phyloP scores from a whole-genome alignment of 2,329 filamentous ascomycete species.

The Rugonectria rugulosa region DNA sequence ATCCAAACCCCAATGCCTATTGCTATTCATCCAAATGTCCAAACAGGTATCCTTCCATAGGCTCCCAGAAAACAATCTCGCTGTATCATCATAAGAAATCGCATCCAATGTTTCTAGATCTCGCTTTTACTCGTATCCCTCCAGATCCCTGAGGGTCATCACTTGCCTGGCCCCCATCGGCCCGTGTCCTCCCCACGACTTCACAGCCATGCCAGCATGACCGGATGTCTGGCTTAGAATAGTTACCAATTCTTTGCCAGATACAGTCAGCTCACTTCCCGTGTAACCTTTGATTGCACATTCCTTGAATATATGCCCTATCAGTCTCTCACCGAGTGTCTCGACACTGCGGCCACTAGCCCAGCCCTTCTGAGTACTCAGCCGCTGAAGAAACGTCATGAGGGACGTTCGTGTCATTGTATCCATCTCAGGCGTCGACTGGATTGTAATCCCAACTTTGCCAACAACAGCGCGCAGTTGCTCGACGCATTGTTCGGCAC shows the following conservation, averaged over 20 bases:
- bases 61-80: slow-evolving; percentile 14
- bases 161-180: slow-evolving; percentile 43
- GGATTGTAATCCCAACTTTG: slow-evolving; percentile 41
- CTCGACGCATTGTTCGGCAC: slow-evolving; percentile 52
- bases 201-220: slow-evolving; percentile 34
- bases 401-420: slow-evolving; percentile 37
- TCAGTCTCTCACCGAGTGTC: slow-evolving; percentile 60
- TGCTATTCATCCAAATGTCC: slow-evolving; percentile 4
- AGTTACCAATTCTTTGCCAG: slow-evolving; percentile 40
- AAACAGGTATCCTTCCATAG: slow-evolving; percentile 7
- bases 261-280: slow-evolving; percentile 36
- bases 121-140: slow-evolving; percentile 39
- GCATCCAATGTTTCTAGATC: background rate
- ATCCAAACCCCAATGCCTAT: slow-evolving; percentile 18
- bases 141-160: slow-evolving; percentile 44
- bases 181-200: slow-evolving; percentile 32
- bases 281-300: slow-evolving; percentile 44
- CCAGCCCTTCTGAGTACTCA: slow-evolving; percentile 60
- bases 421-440: slow-evolving; percentile 35
- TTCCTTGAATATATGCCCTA: slow-evolving; percentile 49
- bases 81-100: slow-evolving; percentile 1
- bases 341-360: slow-evolving; percentile 69
- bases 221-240: slow-evolving; percentile 41
- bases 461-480: slow-evolving; percentile 51
- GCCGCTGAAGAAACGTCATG: slow-evolving; percentile 47